Evolutionary conservation across 352 stramenopile genomes (phyloP).

Genomic region (Thalassiosira allenii): DNA sequence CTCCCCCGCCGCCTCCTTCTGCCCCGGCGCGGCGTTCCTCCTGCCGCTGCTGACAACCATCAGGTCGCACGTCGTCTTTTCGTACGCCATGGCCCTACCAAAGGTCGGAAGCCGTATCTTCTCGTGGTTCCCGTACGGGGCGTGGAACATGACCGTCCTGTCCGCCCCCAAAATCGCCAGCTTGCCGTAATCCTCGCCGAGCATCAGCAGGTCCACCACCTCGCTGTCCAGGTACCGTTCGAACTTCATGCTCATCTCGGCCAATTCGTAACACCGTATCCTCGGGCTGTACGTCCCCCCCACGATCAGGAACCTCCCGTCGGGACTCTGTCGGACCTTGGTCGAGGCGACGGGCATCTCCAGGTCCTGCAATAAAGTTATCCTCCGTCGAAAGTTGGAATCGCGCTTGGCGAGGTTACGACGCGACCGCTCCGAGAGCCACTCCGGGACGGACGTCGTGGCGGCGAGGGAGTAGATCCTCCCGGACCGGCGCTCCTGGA

Average conservation of each 20-base stretch:
- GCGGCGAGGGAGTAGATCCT: slow-evolving; percentile 97
- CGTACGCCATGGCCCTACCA: slow-evolving; percentile 97
- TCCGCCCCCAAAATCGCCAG: slow-evolving; percentile 96
- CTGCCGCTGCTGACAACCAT: slow-evolving; percentile 87
- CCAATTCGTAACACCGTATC: slow-evolving; percentile 93
- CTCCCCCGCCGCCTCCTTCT: slow-evolving; percentile 74
- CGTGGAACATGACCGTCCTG: slow-evolving; percentile 97
- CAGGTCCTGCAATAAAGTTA: slow-evolving; percentile 99
- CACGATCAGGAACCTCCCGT: slow-evolving; percentile 96
- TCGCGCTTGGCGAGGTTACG: slow-evolving; percentile 85
- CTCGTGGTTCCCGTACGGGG: slow-evolving; percentile 97
- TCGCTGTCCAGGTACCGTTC: slow-evolving; percentile 96
- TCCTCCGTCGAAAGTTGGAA: slow-evolving; percentile 87
- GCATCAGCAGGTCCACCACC: slow-evolving; percentile 94
- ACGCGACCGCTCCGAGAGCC: slow-evolving; percentile 88
- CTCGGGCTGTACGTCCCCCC: slow-evolving; percentile 96
- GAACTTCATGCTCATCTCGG: slow-evolving; percentile 99
- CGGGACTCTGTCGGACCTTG: slow-evolving; percentile 93
- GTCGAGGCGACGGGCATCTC: slow-evolving; percentile 93
- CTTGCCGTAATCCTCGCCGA: slow-evolving; percentile 98
- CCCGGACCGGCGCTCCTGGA: slow-evolving; percentile 87
- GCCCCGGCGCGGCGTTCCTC: slow-evolving; percentile 1
- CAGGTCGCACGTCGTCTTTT: slow-evolving; percentile 95
- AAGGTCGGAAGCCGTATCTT: slow-evolving; percentile 96
- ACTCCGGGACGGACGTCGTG: slow-evolving; percentile 93